Evolutionary conservation across 176 grass and related monocot genomes (phyloP).

Genomic region (Carex kokanica): DNA sequence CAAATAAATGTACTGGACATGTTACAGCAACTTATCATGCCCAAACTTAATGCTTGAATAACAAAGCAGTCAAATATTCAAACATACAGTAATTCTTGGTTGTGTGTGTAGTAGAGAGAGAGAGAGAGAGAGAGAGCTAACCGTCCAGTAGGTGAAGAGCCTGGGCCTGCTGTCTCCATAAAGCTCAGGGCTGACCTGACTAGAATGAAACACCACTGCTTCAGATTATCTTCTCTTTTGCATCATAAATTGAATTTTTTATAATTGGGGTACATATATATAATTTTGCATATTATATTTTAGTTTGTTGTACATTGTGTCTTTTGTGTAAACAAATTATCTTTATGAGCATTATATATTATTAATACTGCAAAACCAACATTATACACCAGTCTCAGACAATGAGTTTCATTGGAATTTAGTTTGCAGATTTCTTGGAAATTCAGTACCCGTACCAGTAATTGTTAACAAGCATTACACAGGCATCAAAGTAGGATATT

Average conservation of each 20-base stretch:
- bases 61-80: neutral
- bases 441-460: no score
- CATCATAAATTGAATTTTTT: neutral
- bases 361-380: neutral
- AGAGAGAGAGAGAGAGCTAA: constrained; percentile 28
- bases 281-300: neutral
- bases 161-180: constrained; percentile 88
- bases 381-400: neutral
- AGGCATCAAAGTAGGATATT: neutral
- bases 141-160: constrained; percentile 98
- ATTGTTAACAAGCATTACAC: no score
- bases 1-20: constrained; percentile 22
- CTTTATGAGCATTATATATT: neutral
- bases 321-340: neutral
- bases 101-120: neutral
- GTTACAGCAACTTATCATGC: neutral
- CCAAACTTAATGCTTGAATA: neutral
- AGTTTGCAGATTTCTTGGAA: no score
- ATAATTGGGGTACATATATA: neutral
- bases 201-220: constrained; percentile 73
- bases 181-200: constrained; percentile 99
- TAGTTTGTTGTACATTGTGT: neutral
- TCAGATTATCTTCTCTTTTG: constrained; percentile 41
- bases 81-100: neutral
- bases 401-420: no score